A percentile compares a stretch with the other conserved stretches of the same genome.
These are phyloP conservation scores for Aspergillus homomorphus DNA, from an alignment of 495 filamentous ascomycete species.

Conservation along the genomic window DNA sequence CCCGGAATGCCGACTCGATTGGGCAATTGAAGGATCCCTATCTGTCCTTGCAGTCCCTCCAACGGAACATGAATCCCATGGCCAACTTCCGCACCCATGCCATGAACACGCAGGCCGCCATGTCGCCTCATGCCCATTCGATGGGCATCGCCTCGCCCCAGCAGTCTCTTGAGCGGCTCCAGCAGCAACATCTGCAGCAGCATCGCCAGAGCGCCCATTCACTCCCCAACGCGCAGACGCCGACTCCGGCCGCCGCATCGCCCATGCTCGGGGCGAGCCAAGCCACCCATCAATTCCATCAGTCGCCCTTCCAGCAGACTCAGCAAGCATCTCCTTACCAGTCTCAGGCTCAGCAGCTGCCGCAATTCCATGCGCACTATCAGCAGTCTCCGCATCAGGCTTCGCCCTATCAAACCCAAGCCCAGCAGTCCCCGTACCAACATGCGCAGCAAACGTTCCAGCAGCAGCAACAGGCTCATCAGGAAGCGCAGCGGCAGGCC, in stretches of 20 bases:
- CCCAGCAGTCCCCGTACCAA: conserved; percentile 19
- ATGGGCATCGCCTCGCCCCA: conserved; percentile 37
- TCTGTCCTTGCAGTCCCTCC: conserved; percentile 32
- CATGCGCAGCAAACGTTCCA: conserved; percentile 23
- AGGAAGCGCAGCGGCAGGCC: conserved; percentile 5
- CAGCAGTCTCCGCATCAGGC: conserved; percentile 11
- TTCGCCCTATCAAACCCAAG: conserved; percentile 9
- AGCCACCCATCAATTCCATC: conserved; percentile 13
- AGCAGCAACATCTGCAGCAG: conserved; percentile 38
- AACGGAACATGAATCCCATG: conserved; percentile 37
- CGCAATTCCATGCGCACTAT: conserved; percentile 9
- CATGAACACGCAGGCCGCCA: conserved; percentile 30
- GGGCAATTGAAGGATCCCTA: conserved; percentile 27
- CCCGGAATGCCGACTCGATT: conserved; percentile 32
- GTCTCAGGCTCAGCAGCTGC: conserved; percentile 9
- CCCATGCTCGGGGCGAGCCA: conserved; percentile 22
- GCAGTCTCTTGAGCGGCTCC: conserved; percentile 36
- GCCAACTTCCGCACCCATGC: conserved; percentile 30
- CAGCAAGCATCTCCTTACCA: conserved; percentile 7
- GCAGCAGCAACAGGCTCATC: conserved; percentile 16
- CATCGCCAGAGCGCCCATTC: conserved; percentile 25
- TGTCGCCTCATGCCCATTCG: conserved; percentile 31
- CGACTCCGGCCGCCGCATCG: conserved; percentile 23
- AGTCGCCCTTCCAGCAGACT: conserved; percentile 6
- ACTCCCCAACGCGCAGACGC: conserved; percentile 18